Evolutionary conservation across 768 basidiomycete species (phyloP).

Genomic region (Pisolithus marmoratus): DNA sequence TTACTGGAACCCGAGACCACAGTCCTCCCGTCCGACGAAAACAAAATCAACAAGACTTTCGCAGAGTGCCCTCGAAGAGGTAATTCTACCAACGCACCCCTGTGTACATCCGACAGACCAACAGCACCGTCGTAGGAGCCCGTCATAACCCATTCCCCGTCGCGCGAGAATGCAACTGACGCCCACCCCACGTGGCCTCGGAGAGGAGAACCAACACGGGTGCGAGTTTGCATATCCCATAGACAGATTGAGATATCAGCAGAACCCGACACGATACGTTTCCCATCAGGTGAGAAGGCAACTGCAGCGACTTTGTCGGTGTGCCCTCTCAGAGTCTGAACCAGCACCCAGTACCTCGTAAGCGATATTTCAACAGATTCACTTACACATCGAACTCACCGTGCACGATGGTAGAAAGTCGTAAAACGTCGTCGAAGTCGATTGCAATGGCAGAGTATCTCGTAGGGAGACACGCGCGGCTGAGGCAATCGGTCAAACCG

Average conservation of each 20-base stretch:
- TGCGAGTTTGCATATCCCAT: not conserved
- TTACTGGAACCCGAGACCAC: conserved; percentile 19
- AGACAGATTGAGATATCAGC: not conserved
- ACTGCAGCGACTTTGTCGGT: not conserved
- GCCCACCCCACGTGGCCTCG: not conserved
- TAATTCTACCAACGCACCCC: too few species aligned
- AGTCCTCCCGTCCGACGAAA: conserved; percentile 8
- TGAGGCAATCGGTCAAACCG: not conserved
- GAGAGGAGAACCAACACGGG: not conserved
- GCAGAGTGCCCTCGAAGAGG: not conserved
- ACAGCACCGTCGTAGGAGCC: not conserved
- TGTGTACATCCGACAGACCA: not conserved
- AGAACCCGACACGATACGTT: not conserved
- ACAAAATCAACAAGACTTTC: not conserved
- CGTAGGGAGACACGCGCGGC: not conserved
- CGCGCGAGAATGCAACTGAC: not conserved
- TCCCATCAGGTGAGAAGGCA: not conserved
- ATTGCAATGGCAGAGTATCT: not conserved
- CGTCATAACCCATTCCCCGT: not conserved
- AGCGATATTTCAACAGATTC: too few species aligned
- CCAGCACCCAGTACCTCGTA: not conserved
- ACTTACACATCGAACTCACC: too few species aligned
- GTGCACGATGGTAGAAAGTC: too few species aligned
- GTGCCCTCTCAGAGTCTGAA: not conserved
- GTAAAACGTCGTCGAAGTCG: too few species aligned